These are phyloP conservation scores for Thraustotheca clavata DNA, from an alignment of 352 stramenopile species.

Conservation along the genomic window DNA sequence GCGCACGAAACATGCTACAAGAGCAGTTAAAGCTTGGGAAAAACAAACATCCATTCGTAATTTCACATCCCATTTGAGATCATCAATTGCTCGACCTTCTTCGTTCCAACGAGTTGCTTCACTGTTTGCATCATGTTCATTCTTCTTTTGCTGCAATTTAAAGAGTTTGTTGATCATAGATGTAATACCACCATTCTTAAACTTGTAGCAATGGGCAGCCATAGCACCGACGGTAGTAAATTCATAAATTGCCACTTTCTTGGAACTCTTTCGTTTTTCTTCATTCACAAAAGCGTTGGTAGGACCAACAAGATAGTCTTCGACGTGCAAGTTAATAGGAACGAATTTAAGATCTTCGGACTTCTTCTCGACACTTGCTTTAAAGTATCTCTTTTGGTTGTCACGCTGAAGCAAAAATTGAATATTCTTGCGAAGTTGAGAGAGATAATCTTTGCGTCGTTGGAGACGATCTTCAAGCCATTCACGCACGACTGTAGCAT, in stretches of 20 bases:
- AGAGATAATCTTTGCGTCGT: conserved; percentile 75
- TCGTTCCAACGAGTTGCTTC: conserved; percentile 72
- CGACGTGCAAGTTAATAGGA: conserved; percentile 82
- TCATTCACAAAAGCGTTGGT: conserved; percentile 82
- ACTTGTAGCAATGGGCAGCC: conserved; percentile 78
- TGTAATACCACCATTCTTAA: conserved; percentile 78
- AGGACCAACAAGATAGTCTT: conserved; percentile 73
- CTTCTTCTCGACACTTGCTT: conserved; percentile 83
- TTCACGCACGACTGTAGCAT: conserved; percentile 56
- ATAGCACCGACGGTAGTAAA: conserved; percentile 80
- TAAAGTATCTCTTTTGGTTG: conserved; percentile 87
- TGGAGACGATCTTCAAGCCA: conserved; percentile 75
- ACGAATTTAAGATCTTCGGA: conserved; percentile 72
- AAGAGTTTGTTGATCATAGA: conserved; percentile 67
- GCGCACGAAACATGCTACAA: conserved; percentile 75
- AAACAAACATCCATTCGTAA: conserved; percentile 76
- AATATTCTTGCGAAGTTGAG: conserved; percentile 71
- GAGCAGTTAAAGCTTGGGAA: conserved; percentile 57
- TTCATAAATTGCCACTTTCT: conserved; percentile 74
- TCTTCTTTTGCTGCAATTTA: conserved; percentile 73
- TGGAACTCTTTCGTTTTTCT: conserved; percentile 60
- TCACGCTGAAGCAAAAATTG: conserved; percentile 80
- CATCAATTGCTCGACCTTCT: conserved; percentile 72
- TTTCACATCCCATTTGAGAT: conserved; percentile 80
- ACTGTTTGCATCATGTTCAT: conserved; percentile 57